Conservation (phyloP, 352 stramenopile species). For the Globisporangium ultimum region DNA sequence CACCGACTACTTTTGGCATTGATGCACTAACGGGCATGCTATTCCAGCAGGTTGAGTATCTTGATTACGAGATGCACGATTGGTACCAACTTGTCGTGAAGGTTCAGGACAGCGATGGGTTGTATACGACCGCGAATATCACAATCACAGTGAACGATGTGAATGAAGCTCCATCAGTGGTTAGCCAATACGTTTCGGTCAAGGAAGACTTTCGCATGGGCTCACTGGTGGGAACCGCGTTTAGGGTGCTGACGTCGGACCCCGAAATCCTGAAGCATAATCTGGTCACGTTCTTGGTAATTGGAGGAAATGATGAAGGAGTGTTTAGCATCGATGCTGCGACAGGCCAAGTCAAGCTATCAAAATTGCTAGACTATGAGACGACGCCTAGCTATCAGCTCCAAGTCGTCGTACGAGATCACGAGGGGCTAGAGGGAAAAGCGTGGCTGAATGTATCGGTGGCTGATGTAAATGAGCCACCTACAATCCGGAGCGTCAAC, state of each 20-base stretch:
- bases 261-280: constrained; percentile 4
- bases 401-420: constrained; percentile 3
- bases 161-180: constrained; percentile 25
- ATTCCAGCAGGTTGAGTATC: constrained; percentile 19
- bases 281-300: background rate
- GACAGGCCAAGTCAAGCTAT: constrained; percentile 4
- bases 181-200: constrained; percentile 13
- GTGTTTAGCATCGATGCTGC: constrained; percentile 3
- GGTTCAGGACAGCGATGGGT: constrained; percentile 10
- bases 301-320: background rate
- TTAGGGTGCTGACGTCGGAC: constrained; percentile 4
- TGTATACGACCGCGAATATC: constrained; percentile 17
- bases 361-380: constrained; percentile 6
- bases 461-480: constrained; percentile 7
- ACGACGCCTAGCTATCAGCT: constrained; percentile 1
- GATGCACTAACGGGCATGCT: constrained; percentile 33
- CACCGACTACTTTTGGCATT: constrained; percentile 36
- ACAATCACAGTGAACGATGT: constrained; percentile 25
- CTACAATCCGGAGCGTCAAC: constrained; percentile 4
- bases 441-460: background rate
- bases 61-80: constrained; percentile 33
- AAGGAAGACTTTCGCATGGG: constrained; percentile 15
- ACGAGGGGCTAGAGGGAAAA: background rate
- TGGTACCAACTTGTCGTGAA: constrained; percentile 8
- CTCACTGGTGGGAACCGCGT: background rate